phyloP scores from a whole-genome alignment of 805 yeast species.

The Candida sakaeoensis region DNA sequence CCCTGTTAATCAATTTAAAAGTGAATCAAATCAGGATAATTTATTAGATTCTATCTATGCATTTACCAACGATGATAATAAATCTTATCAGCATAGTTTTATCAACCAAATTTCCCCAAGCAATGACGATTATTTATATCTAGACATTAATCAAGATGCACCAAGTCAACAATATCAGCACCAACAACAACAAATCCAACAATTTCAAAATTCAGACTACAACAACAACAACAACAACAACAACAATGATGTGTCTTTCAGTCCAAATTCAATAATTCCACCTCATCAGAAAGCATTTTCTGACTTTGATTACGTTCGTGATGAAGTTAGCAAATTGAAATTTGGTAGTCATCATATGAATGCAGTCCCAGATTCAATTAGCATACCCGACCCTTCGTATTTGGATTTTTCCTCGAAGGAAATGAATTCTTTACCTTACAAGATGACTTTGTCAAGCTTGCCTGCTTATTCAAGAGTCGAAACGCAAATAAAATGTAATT shows the following conservation, averaged over 20 bases:
- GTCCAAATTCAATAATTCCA: conserved; percentile 3
- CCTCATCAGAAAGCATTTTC: conserved; percentile 12
- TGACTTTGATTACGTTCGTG: conserved; percentile 37
- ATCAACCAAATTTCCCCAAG: conserved; percentile 7
- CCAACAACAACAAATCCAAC: conserved; percentile 2
- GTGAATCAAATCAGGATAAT: conserved; percentile 8
- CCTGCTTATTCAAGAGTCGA: conserved; percentile 89
- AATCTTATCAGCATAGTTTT: background rate
- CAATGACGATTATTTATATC: conserved; percentile 19
- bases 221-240: conserved; percentile 6
- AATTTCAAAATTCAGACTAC: background rate
- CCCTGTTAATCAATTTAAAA: conserved; percentile 5
- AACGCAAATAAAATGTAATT: conserved; percentile 81
- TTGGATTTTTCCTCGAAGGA: conserved; percentile 36
- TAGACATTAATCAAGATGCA: conserved; percentile 14
- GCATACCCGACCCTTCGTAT: conserved; percentile 29
- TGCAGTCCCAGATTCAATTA: conserved; percentile 30
- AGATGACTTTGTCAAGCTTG: conserved; percentile 53
- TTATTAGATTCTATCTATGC: conserved; percentile 17
- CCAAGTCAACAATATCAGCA: conserved; percentile 6
- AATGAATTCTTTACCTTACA: conserved; percentile 43
- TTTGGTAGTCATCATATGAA: conserved; percentile 46
- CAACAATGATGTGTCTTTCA: conserved; percentile 1
- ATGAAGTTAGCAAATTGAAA: conserved; percentile 48
- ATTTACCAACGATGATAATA: conserved; percentile 2